These are phyloP conservation scores for Colletotrichum shisoi DNA, from an alignment of 2,329 filamentous ascomycete genomes.

Conservation along the genomic window DNA sequence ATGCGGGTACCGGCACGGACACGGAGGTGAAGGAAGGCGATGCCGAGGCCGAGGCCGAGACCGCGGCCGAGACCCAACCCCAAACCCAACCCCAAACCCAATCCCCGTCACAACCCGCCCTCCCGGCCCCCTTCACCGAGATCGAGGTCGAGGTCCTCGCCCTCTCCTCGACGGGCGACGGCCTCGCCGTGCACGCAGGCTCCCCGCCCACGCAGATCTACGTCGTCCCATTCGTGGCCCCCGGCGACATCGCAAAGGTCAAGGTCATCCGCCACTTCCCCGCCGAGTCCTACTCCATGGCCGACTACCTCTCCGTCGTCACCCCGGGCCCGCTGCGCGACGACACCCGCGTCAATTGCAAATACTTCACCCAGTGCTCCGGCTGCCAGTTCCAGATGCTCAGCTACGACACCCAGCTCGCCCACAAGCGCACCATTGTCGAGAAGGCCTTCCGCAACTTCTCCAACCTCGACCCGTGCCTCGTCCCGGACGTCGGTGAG, in stretches of 20 bases:
- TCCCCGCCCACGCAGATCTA: constrained; percentile 73
- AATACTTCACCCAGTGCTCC: constrained; percentile 86
- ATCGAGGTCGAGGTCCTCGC: constrained; percentile 82
- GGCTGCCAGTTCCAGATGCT: constrained; percentile 99
- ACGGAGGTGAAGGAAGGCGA: constrained; percentile 43
- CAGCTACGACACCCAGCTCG: constrained; percentile 83
- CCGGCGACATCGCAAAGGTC: constrained; percentile 80
- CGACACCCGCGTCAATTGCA: constrained; percentile 77
- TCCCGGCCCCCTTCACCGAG: constrained; percentile 75
- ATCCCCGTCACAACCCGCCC: constrained; percentile 38
- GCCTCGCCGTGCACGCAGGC: constrained; percentile 75
- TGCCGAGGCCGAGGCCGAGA: constrained; percentile 38
- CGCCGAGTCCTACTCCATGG: constrained; percentile 72
- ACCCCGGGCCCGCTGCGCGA: constrained; percentile 78
- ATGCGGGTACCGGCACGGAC: constrained; percentile 37
- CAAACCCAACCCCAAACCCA: background rate
- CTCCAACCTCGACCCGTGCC: constrained; percentile 77
- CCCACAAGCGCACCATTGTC: constrained; percentile 83
- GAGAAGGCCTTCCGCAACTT: constrained; percentile 94
- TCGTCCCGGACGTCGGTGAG: constrained; percentile 78
- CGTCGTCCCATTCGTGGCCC: constrained; percentile 85
- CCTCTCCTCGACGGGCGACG: constrained; percentile 91
- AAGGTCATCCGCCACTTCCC: constrained; percentile 78
- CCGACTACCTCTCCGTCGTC: constrained; percentile 82
- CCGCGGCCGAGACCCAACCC: background rate